These are phyloP conservation scores for Cyanodermella asteris DNA, from an alignment of 2,329 filamentous ascomycete genomes.

Conservation along the genomic window DNA sequence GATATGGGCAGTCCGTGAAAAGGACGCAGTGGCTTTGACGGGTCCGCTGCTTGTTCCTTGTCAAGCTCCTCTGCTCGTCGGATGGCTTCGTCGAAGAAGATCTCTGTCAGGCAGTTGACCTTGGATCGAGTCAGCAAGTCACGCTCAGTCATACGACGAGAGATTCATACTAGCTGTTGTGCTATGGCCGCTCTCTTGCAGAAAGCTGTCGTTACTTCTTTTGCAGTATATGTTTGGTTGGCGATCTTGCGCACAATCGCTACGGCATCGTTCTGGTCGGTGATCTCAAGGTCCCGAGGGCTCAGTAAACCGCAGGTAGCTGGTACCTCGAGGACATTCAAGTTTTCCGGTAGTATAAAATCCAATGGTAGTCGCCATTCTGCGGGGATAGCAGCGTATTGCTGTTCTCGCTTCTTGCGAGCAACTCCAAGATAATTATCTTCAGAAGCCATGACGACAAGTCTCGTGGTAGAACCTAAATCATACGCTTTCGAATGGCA, in stretches of 20 bases:
- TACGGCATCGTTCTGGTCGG: constrained; percentile 27
- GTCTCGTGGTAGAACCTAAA: too few relatives aligned
- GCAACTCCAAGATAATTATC: too few relatives aligned
- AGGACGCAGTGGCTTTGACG: constrained; percentile 21
- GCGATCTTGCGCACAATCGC: constrained; percentile 17
- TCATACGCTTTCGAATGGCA: too few relatives aligned
- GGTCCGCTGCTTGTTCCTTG: constrained; percentile 14
- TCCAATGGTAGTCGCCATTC: too few relatives aligned
- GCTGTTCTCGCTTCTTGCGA: too few relatives aligned
- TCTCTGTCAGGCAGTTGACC: constrained; percentile 29
- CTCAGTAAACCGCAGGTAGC: constrained; percentile 30
- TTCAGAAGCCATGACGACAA: too few relatives aligned
- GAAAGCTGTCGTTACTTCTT: constrained; percentile 30
- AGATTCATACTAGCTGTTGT: too few relatives aligned
- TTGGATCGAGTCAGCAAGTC: background rate
- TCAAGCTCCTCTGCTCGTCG: constrained; percentile 27
- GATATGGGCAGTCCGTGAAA: constrained; percentile 40
- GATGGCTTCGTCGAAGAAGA: constrained; percentile 28
- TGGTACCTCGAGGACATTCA: constrained; percentile 28
- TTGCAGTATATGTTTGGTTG: constrained; percentile 15
- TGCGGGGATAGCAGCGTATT: too few relatives aligned
- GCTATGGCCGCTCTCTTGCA: constrained; percentile 20
- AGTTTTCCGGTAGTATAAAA: too few relatives aligned
- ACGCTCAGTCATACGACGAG: background rate
- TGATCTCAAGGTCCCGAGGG: constrained; percentile 30